Base-by-base conservation (phyloP, 129 eudicot species). In the Logfia minima region DNA sequence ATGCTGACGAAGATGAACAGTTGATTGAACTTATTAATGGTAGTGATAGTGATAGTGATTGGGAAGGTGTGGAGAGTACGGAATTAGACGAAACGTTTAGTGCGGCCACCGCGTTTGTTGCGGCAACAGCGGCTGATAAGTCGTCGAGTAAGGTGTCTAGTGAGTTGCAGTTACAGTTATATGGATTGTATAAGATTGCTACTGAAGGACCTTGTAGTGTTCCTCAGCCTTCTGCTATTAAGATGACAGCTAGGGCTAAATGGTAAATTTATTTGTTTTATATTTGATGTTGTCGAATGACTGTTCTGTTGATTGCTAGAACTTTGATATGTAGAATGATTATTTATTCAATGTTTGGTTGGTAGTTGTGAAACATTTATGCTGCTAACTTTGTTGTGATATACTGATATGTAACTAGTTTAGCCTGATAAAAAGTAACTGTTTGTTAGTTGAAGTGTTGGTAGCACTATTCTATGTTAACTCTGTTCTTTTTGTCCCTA, bases 51-150 rank as follows among this genome's bases (percentile, higher is more conserved):
- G 98, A 93, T 79, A 93, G 87, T 78, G 99, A 94, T 91, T 94
- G 99, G 99, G 99, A 94, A 75, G 99, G 99, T 23, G 99, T 94
- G 5, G 99, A 91, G 85, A 94, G 96, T 80, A 89, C 93, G 65
- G 99, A 94, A 72, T 71, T 94, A 64, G 99, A 94, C 70, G 99
- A 94, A 80, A 85, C 85, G 39, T 94, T 94, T 64, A 94, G 99
- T 81, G 99, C 97, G 19, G 99, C 99, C 18, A 91, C 97, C 6
- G 90, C 97, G 2, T 94, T 94, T 67, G 99, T 91, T 75, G 99
- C 97, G 1, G 97, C 97, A 0, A 86, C 99, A 0, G 97, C 96
- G 3, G 96, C 97, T 0, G 96, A 94, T 84, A 68, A 86, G 51
- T 66, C 86, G 21, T 70, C 90, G 23, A 61, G 29, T 51, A 93